Base-by-base conservation (phyloP, 2,329 filamentous ascomycete genomes). In the Pseudopithomyces maydicus region DNA sequence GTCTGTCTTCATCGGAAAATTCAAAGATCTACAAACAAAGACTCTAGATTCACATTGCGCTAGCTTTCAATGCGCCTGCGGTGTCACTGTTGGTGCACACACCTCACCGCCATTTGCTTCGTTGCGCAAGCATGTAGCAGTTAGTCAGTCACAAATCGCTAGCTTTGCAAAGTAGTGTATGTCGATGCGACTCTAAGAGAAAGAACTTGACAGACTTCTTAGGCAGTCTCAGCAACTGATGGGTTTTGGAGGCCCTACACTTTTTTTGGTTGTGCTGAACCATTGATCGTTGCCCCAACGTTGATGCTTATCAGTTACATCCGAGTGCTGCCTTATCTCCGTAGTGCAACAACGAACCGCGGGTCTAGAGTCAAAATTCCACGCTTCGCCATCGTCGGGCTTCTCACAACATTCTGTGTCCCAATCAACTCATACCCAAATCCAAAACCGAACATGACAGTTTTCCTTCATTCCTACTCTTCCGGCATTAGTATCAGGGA, bases 401-500 rank as follows among this genome's bases (percentile, higher is more conserved):
- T 23, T 33, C n/a, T 23, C 42, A 32, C 42, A 43, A 29, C 42
- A 22, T 11, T 17, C n/a, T 39, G 12, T n/a, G 6, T 5, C 29
- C 42, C 15, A 29, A 39, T 15, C 55, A 83, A n/a, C 75, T 79
- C 42, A 46, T 20, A 19, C 41, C 11, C 12, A 11, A 15, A 39
- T 20, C 20, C 39, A 19, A 29, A 38, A 35, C 3, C 36, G 56
- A 68, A 33, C 52, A 74, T 74, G 72, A 58, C 63, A 49, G 52
- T 44, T 5, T 70, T 69, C 52, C 57, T 68, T n/a, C 47, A 58
- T 67, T 66, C 63, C 38, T 66, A 63, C 50, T 68, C 61, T 15
- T 62, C 61, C 33, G 55, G 63, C 42, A 65, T 66, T 33, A 64
- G 64, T 59, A 71, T 70, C 65, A 58, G 63, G 62, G 72, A 73